A percentile compares a stretch with the other conserved stretches of the same genome.
Conservation (phyloP, 495 filamentous ascomycete genomes). For the Neurospora sp. region DNA sequence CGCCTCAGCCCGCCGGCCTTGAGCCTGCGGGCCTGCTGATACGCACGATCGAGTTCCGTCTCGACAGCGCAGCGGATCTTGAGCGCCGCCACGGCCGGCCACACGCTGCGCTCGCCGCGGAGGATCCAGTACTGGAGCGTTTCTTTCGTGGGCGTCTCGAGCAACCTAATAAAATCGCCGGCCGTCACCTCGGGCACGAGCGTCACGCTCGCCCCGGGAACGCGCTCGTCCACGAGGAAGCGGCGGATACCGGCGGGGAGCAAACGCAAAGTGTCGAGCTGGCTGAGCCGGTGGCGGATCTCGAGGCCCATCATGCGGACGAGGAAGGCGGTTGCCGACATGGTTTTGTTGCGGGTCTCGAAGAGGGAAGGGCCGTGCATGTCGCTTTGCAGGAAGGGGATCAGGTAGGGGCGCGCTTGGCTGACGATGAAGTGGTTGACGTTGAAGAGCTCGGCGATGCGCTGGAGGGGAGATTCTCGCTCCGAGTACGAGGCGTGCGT, state of each 20-base stretch:
- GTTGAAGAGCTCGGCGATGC: conserved; percentile 88
- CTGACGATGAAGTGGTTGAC: conserved; percentile 81
- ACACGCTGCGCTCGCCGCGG: conserved; percentile 76
- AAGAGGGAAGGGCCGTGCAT: conserved; percentile 61
- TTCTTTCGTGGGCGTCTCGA: conserved; percentile 69
- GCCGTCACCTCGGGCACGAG: conserved; percentile 71
- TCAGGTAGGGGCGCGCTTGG: conserved; percentile 67
- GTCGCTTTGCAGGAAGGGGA: conserved; percentile 77
- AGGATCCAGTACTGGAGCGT: conserved; percentile 78
- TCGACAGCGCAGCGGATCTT: conserved; percentile 80
- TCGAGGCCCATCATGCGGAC: conserved; percentile 64
- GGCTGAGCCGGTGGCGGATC: conserved; percentile 68
- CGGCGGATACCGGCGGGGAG: conserved; percentile 60
- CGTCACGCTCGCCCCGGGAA: conserved; percentile 71
- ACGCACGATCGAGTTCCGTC: conserved; percentile 72
- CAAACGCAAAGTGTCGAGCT: conserved; percentile 67
- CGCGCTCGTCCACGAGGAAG: conserved; percentile 77
- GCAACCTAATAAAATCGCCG: conserved; percentile 60
- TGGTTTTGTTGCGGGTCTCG: conserved; percentile 46
- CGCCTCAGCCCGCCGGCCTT: conserved; percentile 35
- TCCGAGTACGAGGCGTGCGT: conserved; percentile 59
- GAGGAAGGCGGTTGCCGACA: conserved; percentile 49
- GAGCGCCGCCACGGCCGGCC: conserved; percentile 81
- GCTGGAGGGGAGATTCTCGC: conserved; percentile 67
- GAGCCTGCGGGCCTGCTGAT: conserved; percentile 62